Base-by-base conservation (phyloP, 306 rosid genomes). In the Cucurbita ficifolia region DNA sequence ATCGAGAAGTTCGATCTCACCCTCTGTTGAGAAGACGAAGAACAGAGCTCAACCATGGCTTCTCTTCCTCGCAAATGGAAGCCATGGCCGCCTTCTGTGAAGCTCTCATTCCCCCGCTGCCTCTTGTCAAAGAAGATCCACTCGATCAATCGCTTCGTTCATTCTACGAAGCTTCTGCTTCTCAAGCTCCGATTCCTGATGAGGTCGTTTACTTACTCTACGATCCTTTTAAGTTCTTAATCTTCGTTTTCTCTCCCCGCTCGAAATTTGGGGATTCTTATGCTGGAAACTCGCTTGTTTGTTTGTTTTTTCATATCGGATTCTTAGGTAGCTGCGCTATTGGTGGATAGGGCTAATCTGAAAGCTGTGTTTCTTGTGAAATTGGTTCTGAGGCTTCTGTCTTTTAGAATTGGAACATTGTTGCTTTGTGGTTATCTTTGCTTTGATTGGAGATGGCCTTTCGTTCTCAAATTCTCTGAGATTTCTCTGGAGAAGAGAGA, bases 401-500 rank as follows among this genome's bases (percentile, higher is more conserved):
- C 96, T 0, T 89, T 81, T 80, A 84, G 90, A 86, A 40, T 94
- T 55, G 96, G 96, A 61, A 89, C 91, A 5, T 39, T 89, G 51
- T 57, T 89, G 82, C 78, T 94, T 5, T 94, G 99, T 72, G 96
- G 97, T 35, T 76, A 6, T 19, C 14, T 53, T 63, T 82, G 92
- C 77, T 75, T 94, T 51, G 88, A 87, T 16, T 56, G 82, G 83
- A 86, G 75, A 60, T 86, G 95, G 97, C 99, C 99, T 10, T 87
- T 89, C 73, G 60, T 94, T 78, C 87, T 67, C 72, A 85, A 70
- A 4, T 94, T 94, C 74, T 83, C 91, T 50, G 99, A 94, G 38
- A 78, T 94, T 76, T 50, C 96, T 3, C 35, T 86, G 85, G 88
- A 86, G 10, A 94, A 89, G 75, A 91, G 96, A 79, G 97, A 94